Conservation (phyloP, 768 basidiomycete species). For the Butyriboletus loyo region DNA sequence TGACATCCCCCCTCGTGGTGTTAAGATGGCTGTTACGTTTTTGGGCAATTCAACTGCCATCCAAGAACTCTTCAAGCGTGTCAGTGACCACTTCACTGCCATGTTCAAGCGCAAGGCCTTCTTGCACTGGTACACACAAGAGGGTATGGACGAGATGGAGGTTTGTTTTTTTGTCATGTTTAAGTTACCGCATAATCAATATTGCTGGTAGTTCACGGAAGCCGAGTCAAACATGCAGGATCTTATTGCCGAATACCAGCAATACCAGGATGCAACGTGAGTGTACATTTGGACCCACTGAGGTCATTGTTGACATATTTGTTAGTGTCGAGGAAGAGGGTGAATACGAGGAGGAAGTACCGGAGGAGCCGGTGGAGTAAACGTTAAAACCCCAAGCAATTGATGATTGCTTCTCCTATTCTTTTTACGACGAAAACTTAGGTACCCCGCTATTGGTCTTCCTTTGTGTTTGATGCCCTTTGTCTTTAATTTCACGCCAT, state of each 20-base stretch:
- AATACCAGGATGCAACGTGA: conserved; percentile 92
- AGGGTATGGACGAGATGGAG: conserved; percentile 99
- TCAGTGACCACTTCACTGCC: conserved; percentile 96
- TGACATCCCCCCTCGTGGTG: conserved; percentile 92
- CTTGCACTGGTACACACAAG: conserved; percentile 99
- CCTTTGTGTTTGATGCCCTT: conserved; percentile 27
- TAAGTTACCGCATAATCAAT: not conserved
- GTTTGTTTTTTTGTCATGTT: conserved; percentile 30
- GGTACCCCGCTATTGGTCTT: conserved; percentile 34
- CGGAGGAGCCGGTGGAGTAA: conserved; percentile 57
- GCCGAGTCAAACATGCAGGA: conserved; percentile 99
- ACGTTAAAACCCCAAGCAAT: conserved; percentile 23
- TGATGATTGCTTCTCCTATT: conserved; percentile 18
- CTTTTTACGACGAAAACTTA: conserved; percentile 35
- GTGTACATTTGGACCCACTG: conserved; percentile 29
- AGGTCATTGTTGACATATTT: conserved; percentile 12
- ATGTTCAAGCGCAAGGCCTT: conserved; percentile 99
- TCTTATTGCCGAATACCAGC: conserved; percentile 96
- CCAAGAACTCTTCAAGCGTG: conserved; percentile 98
- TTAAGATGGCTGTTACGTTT: conserved; percentile 98
- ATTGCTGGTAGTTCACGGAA: conserved; percentile 73
- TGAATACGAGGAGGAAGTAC: conserved; percentile 82
- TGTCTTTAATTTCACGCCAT: conserved; percentile 31
- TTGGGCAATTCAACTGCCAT: conserved; percentile 97
- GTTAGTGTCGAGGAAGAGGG: conserved; percentile 79